Evolutionary conservation across 2,329 filamentous ascomycete species (phyloP).

Genomic region (Ophioceras dolichostomum): DNA sequence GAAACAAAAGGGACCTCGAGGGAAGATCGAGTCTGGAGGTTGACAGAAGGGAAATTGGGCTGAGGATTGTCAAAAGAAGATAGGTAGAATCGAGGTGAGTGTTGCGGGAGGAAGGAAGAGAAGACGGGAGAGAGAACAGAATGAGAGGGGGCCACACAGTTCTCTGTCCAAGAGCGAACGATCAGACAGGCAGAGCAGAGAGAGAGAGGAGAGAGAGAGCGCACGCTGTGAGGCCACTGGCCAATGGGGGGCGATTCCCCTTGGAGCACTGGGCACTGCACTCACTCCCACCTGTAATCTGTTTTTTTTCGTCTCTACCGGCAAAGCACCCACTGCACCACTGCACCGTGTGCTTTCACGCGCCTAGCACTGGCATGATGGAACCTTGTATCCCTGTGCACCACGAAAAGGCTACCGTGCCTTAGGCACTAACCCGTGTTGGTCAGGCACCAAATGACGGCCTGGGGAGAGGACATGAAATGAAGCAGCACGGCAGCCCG

Average conservation of each 20-base stretch:
- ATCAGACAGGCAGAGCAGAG: neutral
- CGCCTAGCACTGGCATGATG: neutral
- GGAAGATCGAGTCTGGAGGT: neutral
- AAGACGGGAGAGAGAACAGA: slow-evolving; percentile 2
- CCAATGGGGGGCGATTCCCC: neutral
- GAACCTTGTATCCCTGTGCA: neutral
- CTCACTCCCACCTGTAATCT: too few species aligned
- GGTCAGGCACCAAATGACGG: slow-evolving; percentile 1
- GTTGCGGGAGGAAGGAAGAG: slow-evolving; percentile 2
- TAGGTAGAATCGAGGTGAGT: neutral
- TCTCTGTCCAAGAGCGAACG: neutral
- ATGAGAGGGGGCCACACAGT: slow-evolving; percentile 2
- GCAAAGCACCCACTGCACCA: too few species aligned
- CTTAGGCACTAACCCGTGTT: neutral
- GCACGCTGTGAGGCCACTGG: slow-evolving; percentile 1
- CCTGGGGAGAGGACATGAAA: neutral
- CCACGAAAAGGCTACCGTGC: neutral
- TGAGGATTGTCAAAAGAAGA: neutral
- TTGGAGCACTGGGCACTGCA: neutral
- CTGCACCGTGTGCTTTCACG: too few species aligned
- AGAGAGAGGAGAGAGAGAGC: slow-evolving; percentile 1
- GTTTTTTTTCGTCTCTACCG: too few species aligned
- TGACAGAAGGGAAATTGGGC: neutral
- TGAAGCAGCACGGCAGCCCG: neutral
- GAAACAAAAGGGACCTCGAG: neutral